Evolutionary conservation across 1,284 basidiomycete species (phyloP), one percentile per base, ranked within the genome.

Genomic region (Pterulicium gracile): DNA sequence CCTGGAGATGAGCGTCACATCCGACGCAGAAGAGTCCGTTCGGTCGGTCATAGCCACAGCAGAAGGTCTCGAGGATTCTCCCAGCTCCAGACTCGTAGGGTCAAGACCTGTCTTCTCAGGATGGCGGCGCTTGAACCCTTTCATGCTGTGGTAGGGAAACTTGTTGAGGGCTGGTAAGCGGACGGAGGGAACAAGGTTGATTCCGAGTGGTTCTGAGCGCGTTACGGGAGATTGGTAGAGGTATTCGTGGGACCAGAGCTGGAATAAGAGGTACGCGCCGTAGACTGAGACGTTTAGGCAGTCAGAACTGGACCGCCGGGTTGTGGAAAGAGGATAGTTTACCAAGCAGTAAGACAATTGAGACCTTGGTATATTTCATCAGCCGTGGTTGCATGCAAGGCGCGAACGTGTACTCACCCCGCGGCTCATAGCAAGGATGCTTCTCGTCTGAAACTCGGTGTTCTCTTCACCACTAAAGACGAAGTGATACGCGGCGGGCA

Each of bases 221-320:
- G 65, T 65, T 49, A 65, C 65, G 35, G 61, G 61, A 49, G 87
- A 81, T 44, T 75, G 66, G 63, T 88, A 94, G 7, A 93, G 73
- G 54, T 90, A 76, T 15, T 79, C 76, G 61, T 95, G 91, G 0
- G 89, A 89, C 73, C 79, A 92, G 23, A 94, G 74, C 58, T 93
- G 90, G 66, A 94, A 95, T 43, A 90, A 56, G 24, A 94, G 72
- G 59, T 90, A 92, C 15, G 77, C 73, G 15, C 68, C 55, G 58
- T 92, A 90, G 49, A 83, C 81, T 84, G 51, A 18, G 24, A 32
- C n/a, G n/a, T n/a, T n/a, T n/a, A n/a, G n/a, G n/a, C n/a, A n/a
- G n/a, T n/a, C n/a, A n/a, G n/a, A n/a, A n/a, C n/a, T n/a, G n/a
- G n/a, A n/a, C n/a, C n/a, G n/a, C n/a, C n/a, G n/a, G n/a, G n/a